These are phyloP conservation scores for Diaporthe vexans DNA, from an alignment of 2,329 filamentous ascomycete genomes.

Conservation along the genomic window DNA sequence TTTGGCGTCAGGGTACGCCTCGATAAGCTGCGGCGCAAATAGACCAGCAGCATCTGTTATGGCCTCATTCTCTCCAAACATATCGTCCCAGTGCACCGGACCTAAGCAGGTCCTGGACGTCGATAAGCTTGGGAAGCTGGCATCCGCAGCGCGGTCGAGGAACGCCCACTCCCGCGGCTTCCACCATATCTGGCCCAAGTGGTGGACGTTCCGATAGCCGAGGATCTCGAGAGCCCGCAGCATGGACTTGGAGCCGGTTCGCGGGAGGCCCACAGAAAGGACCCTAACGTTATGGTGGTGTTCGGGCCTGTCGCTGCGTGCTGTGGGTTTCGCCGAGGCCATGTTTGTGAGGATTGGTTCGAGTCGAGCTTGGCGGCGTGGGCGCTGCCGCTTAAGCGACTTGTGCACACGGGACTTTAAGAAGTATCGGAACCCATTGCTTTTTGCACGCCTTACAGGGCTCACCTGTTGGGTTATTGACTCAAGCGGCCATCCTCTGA, in stretches of 20 bases:
- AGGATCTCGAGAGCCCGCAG: conserved; percentile 23
- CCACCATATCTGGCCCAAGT: conserved; percentile 22
- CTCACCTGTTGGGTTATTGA: not conserved
- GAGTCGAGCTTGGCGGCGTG: not conserved
- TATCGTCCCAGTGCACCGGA: conserved; percentile 40
- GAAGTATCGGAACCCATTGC: not conserved
- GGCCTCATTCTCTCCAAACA: conserved; percentile 42
- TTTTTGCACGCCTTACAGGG: no score
- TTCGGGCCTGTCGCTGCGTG: not conserved
- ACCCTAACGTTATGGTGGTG: conserved; percentile 12
- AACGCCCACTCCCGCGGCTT: conserved; percentile 28
- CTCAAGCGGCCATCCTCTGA: not conserved
- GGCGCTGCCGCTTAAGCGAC: not conserved
- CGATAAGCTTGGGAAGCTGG: conserved; percentile 33
- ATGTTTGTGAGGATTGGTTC: conserved; percentile 13
- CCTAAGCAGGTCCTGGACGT: conserved; percentile 21
- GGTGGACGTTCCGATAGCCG: conserved; percentile 29
- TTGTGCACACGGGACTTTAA: not conserved
- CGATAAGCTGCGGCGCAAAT: conserved; percentile 41
- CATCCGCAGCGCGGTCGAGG: conserved; percentile 32
- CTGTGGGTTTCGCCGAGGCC: conserved; percentile 8
- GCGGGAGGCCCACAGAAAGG: conserved; percentile 37
- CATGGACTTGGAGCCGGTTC: conserved; percentile 35
- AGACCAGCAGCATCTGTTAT: conserved; percentile 42
- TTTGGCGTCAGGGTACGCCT: conserved; percentile 44